Conservation (phyloP, 148 eudicot species). For the Fagopyrum tataricum region DNA sequence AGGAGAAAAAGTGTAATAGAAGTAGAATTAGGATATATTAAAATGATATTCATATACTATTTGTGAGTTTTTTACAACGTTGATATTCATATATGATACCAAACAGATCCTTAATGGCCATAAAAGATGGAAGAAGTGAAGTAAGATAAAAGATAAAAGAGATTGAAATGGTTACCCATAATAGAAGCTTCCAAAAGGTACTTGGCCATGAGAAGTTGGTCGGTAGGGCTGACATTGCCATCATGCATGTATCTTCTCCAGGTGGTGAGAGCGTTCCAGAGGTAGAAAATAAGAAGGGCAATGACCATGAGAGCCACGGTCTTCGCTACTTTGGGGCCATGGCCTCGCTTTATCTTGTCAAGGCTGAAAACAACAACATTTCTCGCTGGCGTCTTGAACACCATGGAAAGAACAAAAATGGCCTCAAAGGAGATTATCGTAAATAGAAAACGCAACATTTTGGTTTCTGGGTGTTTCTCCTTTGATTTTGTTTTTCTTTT, state of each 20-base stretch:
- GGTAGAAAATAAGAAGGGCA: conserved; percentile 37
- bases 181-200: conserved; percentile 75
- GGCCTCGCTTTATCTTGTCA: conserved; percentile 64
- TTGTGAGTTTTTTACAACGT: too few species aligned
- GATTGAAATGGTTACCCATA: conserved; percentile 43
- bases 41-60: too few species aligned
- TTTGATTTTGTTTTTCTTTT: background rate
- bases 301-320: conserved; percentile 50
- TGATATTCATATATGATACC: too few species aligned
- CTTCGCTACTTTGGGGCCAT: conserved; percentile 65
- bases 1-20: too few species aligned
- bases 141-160: background rate
- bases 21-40: too few species aligned
- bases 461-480: background rate
- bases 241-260: conserved; percentile 33
- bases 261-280: conserved; percentile 33
- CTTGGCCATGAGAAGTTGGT: conserved; percentile 53
- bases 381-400: conserved; percentile 68
- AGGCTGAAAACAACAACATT: conserved; percentile 52
- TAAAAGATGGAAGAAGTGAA: too few species aligned
- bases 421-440: conserved; percentile 41
- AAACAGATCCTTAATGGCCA: too few species aligned
- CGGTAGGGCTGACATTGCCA: conserved; percentile 56
- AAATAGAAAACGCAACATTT: conserved; percentile 59
- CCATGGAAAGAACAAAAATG: conserved; percentile 40